A percentile compares a stretch with the other conserved stretches of the same genome.
These are phyloP conservation scores for Schwanniomyces polymorphus DNA, from an alignment of 805 yeast species.

Conservation along the genomic window DNA sequence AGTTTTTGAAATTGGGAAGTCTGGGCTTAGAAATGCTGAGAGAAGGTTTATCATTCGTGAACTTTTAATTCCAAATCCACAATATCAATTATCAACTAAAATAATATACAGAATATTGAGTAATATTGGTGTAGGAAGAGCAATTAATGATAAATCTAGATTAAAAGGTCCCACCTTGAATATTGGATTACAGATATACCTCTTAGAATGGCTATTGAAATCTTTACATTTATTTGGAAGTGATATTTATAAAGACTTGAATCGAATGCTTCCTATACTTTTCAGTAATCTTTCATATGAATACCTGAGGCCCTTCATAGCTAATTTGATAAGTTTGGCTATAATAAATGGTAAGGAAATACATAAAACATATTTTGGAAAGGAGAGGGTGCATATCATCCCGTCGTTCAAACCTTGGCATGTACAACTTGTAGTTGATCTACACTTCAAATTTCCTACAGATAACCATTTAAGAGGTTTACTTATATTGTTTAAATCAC, in stretches of 20 bases:
- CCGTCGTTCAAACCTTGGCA: conserved; percentile 27
- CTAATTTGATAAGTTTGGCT: conserved; percentile 18
- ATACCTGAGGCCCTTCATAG: conserved; percentile 20
- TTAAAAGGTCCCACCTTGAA: conserved; percentile 13
- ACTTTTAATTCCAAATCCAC: conserved; percentile 8
- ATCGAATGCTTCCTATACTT: conserved; percentile 14
- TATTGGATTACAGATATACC: conserved; percentile 12
- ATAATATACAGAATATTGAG: conserved; percentile 10
- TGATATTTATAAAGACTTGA: conserved; percentile 9
- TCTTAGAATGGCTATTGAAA: conserved; percentile 23
- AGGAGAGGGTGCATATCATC: conserved; percentile 5
- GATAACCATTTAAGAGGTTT: conserved; percentile 26
- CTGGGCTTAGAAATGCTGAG: conserved; percentile 5
- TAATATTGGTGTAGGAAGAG: conserved; percentile 13
- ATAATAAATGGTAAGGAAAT: conserved; percentile 11
- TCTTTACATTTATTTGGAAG: conserved; percentile 16
- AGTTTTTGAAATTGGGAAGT: conserved; percentile 7
- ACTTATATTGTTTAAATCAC: conserved; percentile 17
- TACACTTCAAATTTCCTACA: conserved; percentile 28
- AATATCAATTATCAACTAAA: conserved; percentile 1
- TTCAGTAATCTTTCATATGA: conserved; percentile 22
- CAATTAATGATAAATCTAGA: conserved; percentile 12
- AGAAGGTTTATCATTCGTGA: conserved; percentile 10
- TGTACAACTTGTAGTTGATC: conserved; percentile 25
- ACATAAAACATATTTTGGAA: conserved; percentile 9